phyloP scores from a whole-genome alignment of 768 basidiomycete species.

The Trametopsis cervina region DNA sequence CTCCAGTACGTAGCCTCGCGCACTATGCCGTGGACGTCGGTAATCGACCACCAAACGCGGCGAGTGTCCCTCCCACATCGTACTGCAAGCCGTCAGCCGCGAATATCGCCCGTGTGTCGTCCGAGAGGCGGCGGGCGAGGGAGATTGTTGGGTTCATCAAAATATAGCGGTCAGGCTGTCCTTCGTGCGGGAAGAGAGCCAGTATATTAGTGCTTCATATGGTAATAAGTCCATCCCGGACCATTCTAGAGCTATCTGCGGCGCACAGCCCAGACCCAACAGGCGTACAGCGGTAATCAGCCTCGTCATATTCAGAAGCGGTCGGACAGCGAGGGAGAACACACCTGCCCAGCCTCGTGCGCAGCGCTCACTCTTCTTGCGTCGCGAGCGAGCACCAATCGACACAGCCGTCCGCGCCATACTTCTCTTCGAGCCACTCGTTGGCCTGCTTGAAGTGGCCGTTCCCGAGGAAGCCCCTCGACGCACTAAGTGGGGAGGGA shows the following conservation, averaged over 20 bases:
- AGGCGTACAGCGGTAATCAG: neutral
- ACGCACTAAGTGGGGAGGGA: constrained; percentile 76
- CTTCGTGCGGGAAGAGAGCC: too few species aligned
- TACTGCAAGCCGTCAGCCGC: too few species aligned
- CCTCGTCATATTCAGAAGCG: neutral
- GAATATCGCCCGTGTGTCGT: too few species aligned
- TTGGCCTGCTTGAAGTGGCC: constrained; percentile 85
- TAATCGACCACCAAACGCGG: too few species aligned
- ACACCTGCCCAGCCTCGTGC: neutral
- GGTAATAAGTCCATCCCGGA: neutral
- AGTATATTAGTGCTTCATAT: too few species aligned
- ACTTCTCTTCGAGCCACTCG: constrained; percentile 75
- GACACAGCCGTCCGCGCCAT: constrained; percentile 66
- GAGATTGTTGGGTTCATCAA: too few species aligned
- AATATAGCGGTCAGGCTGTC: too few species aligned
- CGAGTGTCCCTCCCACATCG: too few species aligned
- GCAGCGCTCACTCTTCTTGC: neutral
- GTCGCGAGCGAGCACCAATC: constrained; percentile 49
- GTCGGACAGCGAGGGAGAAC: neutral
- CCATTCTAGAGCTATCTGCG: neutral
- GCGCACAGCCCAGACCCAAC: neutral
- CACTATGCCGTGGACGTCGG: too few species aligned
- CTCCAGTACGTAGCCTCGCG: neutral
- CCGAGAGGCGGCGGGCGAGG: too few species aligned
- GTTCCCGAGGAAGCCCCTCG: constrained; percentile 81